phyloP scores from a whole-genome alignment of 495 filamentous ascomycete species.

The Tuber brumale region DNA sequence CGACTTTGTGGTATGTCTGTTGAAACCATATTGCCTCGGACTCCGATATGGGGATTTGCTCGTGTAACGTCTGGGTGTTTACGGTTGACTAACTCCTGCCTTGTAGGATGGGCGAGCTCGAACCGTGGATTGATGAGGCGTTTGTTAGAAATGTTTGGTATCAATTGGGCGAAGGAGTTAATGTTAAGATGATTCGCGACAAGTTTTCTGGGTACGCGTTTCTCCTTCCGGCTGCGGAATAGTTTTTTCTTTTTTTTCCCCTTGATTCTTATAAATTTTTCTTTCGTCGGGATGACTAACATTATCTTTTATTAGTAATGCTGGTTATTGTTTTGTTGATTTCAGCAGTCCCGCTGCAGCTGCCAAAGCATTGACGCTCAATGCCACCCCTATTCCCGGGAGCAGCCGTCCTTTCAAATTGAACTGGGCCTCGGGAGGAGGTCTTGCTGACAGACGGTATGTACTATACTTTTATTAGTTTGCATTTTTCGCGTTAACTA shows the following conservation, averaged over 20 bases:
- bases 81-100: constrained; percentile 5
- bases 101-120: constrained; percentile 93
- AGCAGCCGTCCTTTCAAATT: constrained; percentile 94
- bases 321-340: constrained; percentile 98
- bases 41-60: background rate
- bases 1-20: constrained; percentile 66
- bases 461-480: constrained; percentile 34
- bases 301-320: constrained; percentile 67
- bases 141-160: constrained; percentile 94
- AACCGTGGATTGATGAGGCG: constrained; percentile 98
- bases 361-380: constrained; percentile 79
- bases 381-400: constrained; percentile 88
- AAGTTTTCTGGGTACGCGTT: constrained; percentile 90
- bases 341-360: constrained; percentile 79
- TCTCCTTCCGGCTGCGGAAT: background rate
- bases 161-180: constrained; percentile 84
- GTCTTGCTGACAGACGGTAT: constrained; percentile 85
- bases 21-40: constrained; percentile 8
- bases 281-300: constrained; percentile 13
- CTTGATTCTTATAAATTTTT: background rate
- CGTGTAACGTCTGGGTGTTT: constrained; percentile 8
- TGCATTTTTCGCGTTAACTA: constrained; percentile 9
- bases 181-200: constrained; percentile 99
- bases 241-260: background rate
- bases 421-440: constrained; percentile 97